Base-by-base conservation (phyloP, 805 yeast species). In the Cyberlindnera meyerae region DNA sequence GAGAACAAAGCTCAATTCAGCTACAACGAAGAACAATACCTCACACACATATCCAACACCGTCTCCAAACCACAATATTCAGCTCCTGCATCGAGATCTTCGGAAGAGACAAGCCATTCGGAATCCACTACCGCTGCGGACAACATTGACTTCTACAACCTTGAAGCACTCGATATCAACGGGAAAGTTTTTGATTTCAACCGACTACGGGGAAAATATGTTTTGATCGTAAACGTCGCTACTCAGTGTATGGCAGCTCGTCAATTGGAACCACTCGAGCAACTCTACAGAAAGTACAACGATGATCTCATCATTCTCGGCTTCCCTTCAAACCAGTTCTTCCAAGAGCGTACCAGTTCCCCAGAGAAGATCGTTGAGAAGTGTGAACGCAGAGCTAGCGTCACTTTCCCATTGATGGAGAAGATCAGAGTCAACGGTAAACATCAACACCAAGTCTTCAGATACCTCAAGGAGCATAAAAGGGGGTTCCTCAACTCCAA, bases 251-350 rank as follows among this genome's bases (percentile, higher is more conserved):
- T 77, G 5, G 78, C 77, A 62, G 79, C 93, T 4, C 79, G 83
- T 39, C 95, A 87, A 59, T 83, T 82, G 58, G 63, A 68, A 36
- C 90, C 79, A 35, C 63, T 88, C 24, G 89, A 88, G 61, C 63
- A 58, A 27, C 61, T 88, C 11, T 78, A 85, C 63, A 63, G 77
- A 43, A 76, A 77, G 55, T 83, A 80, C 62, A 62, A 71, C 33
- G 54, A 71, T 44, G 94, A 85, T 1, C 65, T 89, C 17, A 76
- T 64, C 30, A 69, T 88, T 18, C 46, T 88, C 24, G 96, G 88
- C 0, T 87, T 88, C 72, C 97, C 97, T 22, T 85, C 96, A 62
- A 84, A 86, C 63, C 96, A 87, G 58, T 88, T 88, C 57, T 89
- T 82, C 17, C 65, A 74, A 50, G 82, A 93, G 67, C 85, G 89